Evolutionary conservation across 352 stramenopile genomes (phyloP), one percentile per base, ranked within the genome.

Genomic region (Globisporangium canariense): DNA sequence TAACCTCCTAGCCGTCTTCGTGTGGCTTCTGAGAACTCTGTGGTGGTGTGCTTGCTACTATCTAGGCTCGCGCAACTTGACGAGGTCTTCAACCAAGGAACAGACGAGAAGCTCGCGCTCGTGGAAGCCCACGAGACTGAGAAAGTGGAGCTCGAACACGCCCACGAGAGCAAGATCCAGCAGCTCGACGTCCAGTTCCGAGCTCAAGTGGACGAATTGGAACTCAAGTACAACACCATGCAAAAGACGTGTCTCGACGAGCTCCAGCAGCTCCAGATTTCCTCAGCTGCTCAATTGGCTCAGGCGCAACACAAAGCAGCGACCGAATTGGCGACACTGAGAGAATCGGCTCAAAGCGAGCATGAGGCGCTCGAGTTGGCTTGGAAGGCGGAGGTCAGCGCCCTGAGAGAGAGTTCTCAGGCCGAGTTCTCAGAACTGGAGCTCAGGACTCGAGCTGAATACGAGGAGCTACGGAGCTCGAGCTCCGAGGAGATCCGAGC

Each of bases 21-120:
- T 38, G n/a, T 14, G 16, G 32, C 4, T 9, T 16, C 38, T 47
- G 20, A 50, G 30, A 22, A 58, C 25, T 16, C 38, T 11, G 10
- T 52, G 40, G 3, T 46, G 14, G 5, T 36, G 1, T 36, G 3
- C 10, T 20, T 16, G n/a, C 16, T 18, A 54, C 1, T 1, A 4
- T 16, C 6, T 56, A 86, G 73, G 56, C 13, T 65, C n/a, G 62
- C 65, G 13, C 76, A 76, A 47, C 69, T 88, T 16, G 69, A 87
- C 52, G 40, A 56, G 8, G 64, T 74, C 3, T 74, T 86, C 54
- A 72, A 66, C 47, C 68, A 77, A 38, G 79, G 70, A 25, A 74
- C 77, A 4, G 69, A 86, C 13, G 79, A 89, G 67, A 78, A 79
- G 53, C 40, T 79, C 0, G 61, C 66, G 25, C 52, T 90, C 34